Percentiles rank a stretch among this genome's conserved stretches.
phyloP scores from a whole-genome alignment of 768 basidiomycete genomes.

The Mrakia frigida region DNA sequence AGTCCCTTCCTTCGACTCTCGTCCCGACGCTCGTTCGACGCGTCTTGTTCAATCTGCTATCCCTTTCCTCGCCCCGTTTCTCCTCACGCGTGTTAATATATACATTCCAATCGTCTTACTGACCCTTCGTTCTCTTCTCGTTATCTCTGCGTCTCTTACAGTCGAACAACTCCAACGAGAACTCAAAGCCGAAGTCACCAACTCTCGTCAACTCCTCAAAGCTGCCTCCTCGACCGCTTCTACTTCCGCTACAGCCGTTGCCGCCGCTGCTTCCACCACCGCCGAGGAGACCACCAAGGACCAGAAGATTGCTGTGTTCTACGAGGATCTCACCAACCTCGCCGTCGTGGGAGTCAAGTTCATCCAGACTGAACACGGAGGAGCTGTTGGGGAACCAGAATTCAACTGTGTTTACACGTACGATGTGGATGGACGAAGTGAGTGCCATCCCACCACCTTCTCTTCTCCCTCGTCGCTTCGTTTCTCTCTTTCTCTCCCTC shows the following conservation, averaged over 20 bases:
- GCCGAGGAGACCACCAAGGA: neutral
- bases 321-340: conserved; percentile 27
- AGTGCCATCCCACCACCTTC: neutral
- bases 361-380: neutral
- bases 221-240: neutral
- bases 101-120: too few relatives aligned
- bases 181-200: conserved; percentile 18
- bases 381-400: neutral
- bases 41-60: too few relatives aligned
- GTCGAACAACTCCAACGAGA: conserved; percentile 27
- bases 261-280: neutral
- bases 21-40: neutral
- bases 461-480: neutral
- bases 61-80: too few relatives aligned
- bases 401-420: conserved; percentile 25
- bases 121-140: neutral
- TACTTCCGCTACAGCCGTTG: neutral
- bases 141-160: neutral
- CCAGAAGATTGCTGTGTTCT: conserved; percentile 7
- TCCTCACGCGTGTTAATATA: neutral
- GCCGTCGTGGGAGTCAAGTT: conserved; percentile 13
- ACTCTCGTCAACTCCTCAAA: conserved; percentile 26
- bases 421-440: neutral
- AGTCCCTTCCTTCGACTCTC: neutral
- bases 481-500: neutral